Evolutionary conservation across 2,329 filamentous ascomycete species (phyloP).

Genomic region (Aspergillus alliaceus): DNA sequence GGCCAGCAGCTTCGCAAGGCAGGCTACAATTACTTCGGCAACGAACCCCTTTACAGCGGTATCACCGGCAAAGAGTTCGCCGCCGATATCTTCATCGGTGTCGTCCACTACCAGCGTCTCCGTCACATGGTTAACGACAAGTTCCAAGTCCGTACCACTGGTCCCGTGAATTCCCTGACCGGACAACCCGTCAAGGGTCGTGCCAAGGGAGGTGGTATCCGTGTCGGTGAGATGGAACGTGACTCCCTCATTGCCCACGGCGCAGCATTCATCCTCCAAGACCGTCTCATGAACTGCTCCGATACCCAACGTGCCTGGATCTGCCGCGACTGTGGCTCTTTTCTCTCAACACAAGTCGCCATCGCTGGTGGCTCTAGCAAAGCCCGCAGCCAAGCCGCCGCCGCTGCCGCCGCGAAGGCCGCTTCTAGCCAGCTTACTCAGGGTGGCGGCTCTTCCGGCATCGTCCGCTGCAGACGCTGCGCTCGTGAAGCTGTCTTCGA

Average conservation of each 20-base stretch:
- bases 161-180: constrained; percentile 84
- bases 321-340: constrained; percentile 84
- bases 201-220: constrained; percentile 95
- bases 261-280: constrained; percentile 90
- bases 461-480: constrained; percentile 78
- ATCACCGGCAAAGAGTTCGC: constrained; percentile 93
- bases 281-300: constrained; percentile 94
- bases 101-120: constrained; percentile 97
- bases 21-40: constrained; percentile 97
- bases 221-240: constrained; percentile 98
- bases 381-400: constrained; percentile 28
- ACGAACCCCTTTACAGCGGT: constrained; percentile 97
- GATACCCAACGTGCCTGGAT: constrained; percentile 90
- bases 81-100: constrained; percentile 93
- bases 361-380: constrained; percentile 33
- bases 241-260: constrained; percentile 94
- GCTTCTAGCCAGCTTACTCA: constrained; percentile 27
- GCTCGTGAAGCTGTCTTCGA: constrained; percentile 63
- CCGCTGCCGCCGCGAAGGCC: constrained; percentile 31
- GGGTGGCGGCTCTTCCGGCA: constrained; percentile 57
- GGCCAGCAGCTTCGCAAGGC: constrained; percentile 93
- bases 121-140: constrained; percentile 99
- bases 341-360: constrained; percentile 73
- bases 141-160: constrained; percentile 95
- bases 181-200: constrained; percentile 96